A percentile compares a stretch with the other conserved stretches of the same genome.
Conservation (phyloP, 2,329 filamentous ascomycete genomes). For the Colletotrichum viniferum region DNA sequence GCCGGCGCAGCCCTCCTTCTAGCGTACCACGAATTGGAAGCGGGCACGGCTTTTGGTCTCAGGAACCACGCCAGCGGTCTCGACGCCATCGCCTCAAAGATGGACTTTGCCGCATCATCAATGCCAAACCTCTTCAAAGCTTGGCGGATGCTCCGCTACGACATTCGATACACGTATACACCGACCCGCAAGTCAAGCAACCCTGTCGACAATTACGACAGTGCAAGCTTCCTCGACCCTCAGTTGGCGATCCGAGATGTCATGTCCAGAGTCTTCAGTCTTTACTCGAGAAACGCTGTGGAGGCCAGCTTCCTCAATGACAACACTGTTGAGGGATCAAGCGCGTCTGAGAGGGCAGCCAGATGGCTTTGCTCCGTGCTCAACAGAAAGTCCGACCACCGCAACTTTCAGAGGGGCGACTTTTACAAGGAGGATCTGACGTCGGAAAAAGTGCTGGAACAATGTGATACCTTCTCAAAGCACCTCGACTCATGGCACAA, state of each 20-base stretch:
- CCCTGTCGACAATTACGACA: neutral
- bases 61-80: neutral
- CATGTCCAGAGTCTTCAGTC: neutral
- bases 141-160: slow-evolving; percentile 12
- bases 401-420: neutral
- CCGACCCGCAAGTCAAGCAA: neutral
- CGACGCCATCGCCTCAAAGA: neutral
- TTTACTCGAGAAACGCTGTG: neutral
- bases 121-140: slow-evolving; percentile 14
- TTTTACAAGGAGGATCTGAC: slow-evolving; percentile 1
- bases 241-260: slow-evolving; percentile 9
- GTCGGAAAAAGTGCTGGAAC: neutral
- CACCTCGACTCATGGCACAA: slow-evolving; percentile 1
- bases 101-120: neutral
- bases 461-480: neutral
- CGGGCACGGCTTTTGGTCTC: neutral
- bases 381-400: neutral
- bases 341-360: slow-evolving; percentile 8
- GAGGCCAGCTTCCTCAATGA: neutral
- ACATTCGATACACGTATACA: neutral
- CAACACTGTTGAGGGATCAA: neutral
- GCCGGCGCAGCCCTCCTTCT: slow-evolving; percentile 5
- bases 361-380: neutral
- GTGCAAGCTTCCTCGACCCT: neutral
- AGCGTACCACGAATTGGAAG: slow-evolving; percentile 9